Base-by-base conservation (phyloP, 1,284 basidiomycete genomes). In the Apiotrichum akiyoshidainum region DNA sequence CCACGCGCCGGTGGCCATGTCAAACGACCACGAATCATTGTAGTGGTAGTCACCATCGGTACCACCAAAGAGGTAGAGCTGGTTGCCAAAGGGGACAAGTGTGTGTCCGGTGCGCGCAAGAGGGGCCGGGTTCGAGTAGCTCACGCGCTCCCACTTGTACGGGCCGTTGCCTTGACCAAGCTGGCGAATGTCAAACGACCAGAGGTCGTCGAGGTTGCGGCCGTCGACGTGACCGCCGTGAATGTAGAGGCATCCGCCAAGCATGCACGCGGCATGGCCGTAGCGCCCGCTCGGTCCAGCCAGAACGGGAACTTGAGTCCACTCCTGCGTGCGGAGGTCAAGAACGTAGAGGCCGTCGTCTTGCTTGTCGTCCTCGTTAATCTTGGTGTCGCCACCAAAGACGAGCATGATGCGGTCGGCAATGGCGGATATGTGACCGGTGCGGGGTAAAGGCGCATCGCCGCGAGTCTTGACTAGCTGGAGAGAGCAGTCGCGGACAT, bases 11-110 rank as follows among this genome's bases (percentile, higher is more conserved):
- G 91, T 89, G 35, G 82, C 83, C 48, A 93, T 82, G 75, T 97
- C 93, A 77, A 92, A 98, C 31, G 87, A 84, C 96, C 96, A 99
- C 7, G 95, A 99, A 74, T 99, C 96, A 77, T 99, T 99, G 80
- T 99, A 99, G 77, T 99, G 96, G 78, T 92, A 99, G 74, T 90
- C 88, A 31, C 94, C 95, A 70, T 99, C 96, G 7, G 96, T 99
- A 54, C 96, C 96, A 49, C 96, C 96, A 69, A 99, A 99, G 88
- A 96, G 82, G 69, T 90, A 86, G 60, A 99, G 86, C 66, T 87
- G 87, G 70, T 96, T 90, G 61, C 87, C 88, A 72, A 85, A 84
- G 2, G 92, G 88, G 52, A 98, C 85, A 70, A 90, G 89, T 59
- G 92, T 85, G 79, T 99, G 96, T 40, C 96, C 95, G 1, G 96